A percentile compares a stretch with the other conserved stretches of the same genome.
Evolutionary conservation across 306 rosid genomes (phyloP).

Genomic region (Quercus bicolor): DNA sequence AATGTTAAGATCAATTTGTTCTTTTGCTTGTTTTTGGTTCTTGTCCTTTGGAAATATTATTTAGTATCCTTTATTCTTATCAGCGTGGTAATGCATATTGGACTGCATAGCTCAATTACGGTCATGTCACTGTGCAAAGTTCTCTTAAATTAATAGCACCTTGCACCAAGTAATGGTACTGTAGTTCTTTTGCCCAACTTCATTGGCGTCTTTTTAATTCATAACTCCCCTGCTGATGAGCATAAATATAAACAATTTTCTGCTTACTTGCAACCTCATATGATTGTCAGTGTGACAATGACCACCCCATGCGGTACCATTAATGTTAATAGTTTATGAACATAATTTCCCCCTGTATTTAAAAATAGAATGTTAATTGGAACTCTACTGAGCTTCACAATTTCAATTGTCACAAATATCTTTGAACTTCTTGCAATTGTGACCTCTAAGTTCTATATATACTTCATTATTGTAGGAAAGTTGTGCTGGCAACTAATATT

Average conservation of each 20-base stretch:
- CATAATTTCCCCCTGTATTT: neutral
- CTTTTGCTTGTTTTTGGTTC: neutral
- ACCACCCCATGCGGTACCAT: neutral
- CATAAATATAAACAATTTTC: neutral
- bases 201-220: neutral
- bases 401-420: neutral
- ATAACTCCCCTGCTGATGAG: neutral
- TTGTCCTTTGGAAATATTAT: neutral
- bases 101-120: neutral
- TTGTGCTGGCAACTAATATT: constrained; percentile 94
- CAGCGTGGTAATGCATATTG: neutral
- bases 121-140: neutral
- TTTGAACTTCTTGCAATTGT: constrained; percentile 13
- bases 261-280: neutral
- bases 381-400: neutral
- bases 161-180: neutral
- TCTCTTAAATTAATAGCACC: neutral
- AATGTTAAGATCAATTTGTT: neutral
- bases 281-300: neutral
- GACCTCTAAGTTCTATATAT: constrained; percentile 18
- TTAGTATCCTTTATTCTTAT: neutral
- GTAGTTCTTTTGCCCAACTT: neutral
- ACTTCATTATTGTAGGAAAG: constrained; percentile 57
- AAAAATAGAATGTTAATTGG: neutral
- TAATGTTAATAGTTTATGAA: constrained; percentile 5